phyloP scores from a whole-genome alignment of 1,284 basidiomycete genomes.

The Ceratobasidium sp. region DNA sequence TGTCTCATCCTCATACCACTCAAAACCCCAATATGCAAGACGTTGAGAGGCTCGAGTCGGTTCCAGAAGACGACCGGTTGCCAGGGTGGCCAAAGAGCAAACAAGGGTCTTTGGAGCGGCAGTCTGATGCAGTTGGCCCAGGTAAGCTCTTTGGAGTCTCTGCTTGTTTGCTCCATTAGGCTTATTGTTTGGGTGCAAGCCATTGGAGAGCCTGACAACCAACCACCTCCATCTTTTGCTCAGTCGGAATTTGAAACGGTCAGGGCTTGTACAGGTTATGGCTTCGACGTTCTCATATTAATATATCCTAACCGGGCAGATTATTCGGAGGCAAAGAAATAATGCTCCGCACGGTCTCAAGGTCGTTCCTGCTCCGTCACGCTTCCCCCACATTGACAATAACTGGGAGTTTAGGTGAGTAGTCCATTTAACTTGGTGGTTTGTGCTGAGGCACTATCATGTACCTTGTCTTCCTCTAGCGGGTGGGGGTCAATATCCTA shows the following conservation, averaged over 20 bases:
- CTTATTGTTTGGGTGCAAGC: background rate
- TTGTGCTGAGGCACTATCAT: background rate
- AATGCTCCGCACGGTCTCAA: constrained; percentile 59
- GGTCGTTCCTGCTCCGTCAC: constrained; percentile 57
- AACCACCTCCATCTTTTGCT: constrained; percentile 54
- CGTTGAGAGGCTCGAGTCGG: constrained; percentile 1
- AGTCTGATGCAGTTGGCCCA: background rate
- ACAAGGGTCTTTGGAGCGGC: background rate
- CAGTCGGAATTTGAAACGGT: constrained; percentile 59
- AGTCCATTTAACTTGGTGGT: background rate
- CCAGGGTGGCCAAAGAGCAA: background rate
- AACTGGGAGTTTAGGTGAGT: constrained; percentile 63
- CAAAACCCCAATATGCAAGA: constrained; percentile 11
- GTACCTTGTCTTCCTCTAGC: constrained; percentile 12
- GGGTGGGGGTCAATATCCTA: constrained; percentile 63
- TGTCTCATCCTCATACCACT: constrained; percentile 14
- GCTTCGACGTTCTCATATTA: background rate
- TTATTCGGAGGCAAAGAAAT: constrained; percentile 63
- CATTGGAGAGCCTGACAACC: background rate
- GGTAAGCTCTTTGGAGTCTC: background rate
- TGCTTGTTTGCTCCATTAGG: background rate
- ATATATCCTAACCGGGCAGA: constrained; percentile 38
- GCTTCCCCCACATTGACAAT: constrained; percentile 67
- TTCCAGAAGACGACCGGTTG: background rate
- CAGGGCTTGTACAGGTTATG: background rate